Evolutionary conservation across 768 basidiomycete species (phyloP).

Genomic region (Stropharia rugosoannulata): DNA sequence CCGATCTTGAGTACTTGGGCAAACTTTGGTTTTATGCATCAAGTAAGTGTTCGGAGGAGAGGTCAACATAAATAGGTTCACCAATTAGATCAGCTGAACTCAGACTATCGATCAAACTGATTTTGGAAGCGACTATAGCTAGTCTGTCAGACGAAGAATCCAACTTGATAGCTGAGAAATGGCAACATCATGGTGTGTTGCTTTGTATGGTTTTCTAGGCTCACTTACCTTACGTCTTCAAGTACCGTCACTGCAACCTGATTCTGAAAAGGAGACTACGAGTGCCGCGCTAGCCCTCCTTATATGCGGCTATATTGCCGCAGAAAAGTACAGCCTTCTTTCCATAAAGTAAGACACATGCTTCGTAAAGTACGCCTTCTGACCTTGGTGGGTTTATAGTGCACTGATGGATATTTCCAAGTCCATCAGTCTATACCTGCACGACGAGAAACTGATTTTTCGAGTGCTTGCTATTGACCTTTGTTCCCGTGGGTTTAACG

Average conservation of each 20-base stretch:
- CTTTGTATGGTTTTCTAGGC: neutral
- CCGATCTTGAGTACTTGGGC: constrained; percentile 74
- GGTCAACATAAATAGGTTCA: neutral
- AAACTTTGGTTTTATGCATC: constrained; percentile 74
- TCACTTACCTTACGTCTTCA: neutral
- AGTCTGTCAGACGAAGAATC: constrained; percentile 70
- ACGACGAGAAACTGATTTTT: constrained; percentile 67
- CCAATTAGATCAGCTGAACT: constrained; percentile 54
- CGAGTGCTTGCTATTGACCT: constrained; percentile 82
- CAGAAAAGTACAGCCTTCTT: constrained; percentile 76
- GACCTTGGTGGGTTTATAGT: constrained; percentile 35
- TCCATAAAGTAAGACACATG: constrained; percentile 54
- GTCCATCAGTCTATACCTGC: constrained; percentile 76
- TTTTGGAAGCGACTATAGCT: constrained; percentile 77
- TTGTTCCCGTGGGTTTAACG: constrained; percentile 85
- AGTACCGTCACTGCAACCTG: constrained; percentile 67
- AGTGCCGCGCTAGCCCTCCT: constrained; percentile 72
- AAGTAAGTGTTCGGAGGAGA: constrained; percentile 39
- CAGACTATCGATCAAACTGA: constrained; percentile 68
- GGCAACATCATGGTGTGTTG: constrained; percentile 58
- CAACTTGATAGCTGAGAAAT: constrained; percentile 52
- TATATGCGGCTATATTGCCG: constrained; percentile 79
- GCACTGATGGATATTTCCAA: constrained; percentile 82
- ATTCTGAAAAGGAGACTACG: constrained; percentile 55
- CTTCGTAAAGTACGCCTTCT: neutral